Evolutionary conservation across 495 filamentous ascomycete species (phyloP).

Genomic region (Endocarpon pusillum): DNA sequence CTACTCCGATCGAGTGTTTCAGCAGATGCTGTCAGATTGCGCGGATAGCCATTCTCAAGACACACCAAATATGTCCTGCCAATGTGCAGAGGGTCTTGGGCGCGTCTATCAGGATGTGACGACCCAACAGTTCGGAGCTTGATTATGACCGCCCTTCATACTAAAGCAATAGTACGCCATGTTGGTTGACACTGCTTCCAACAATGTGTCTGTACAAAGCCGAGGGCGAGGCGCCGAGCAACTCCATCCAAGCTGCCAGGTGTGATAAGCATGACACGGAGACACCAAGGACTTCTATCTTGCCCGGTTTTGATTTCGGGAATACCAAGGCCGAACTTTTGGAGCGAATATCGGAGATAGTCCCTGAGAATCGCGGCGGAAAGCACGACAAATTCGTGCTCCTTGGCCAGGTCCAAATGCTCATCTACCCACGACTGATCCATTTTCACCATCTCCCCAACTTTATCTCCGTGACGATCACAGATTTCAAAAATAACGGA

Average conservation of each 20-base stretch:
- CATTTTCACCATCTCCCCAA: not conserved
- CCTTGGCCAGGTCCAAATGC: not conserved
- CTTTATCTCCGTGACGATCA: not conserved
- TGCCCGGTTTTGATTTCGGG: not conserved
- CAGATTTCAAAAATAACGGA: not conserved
- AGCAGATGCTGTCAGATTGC: no score
- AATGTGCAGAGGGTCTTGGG: no score
- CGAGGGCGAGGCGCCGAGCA: not conserved
- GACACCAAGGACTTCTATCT: not conserved
- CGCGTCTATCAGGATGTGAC: no score
- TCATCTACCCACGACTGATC: not conserved
- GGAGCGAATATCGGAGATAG: not conserved
- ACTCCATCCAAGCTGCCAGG: not conserved
- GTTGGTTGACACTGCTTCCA: not conserved
- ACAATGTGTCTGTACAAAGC: not conserved
- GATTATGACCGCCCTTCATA: no score
- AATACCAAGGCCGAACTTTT: no score
- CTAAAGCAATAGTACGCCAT: not conserved
- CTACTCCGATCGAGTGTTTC: no score
- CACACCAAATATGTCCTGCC: no score
- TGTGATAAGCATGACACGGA: not conserved
- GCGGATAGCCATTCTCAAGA: no score
- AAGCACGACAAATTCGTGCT: not conserved
- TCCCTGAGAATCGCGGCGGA: not conserved
- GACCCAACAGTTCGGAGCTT: no score